A percentile compares a stretch with the other conserved stretches of the same genome.
Conservation (phyloP, 2,329 filamentous ascomycete species). For the Eutypa lata region DNA sequence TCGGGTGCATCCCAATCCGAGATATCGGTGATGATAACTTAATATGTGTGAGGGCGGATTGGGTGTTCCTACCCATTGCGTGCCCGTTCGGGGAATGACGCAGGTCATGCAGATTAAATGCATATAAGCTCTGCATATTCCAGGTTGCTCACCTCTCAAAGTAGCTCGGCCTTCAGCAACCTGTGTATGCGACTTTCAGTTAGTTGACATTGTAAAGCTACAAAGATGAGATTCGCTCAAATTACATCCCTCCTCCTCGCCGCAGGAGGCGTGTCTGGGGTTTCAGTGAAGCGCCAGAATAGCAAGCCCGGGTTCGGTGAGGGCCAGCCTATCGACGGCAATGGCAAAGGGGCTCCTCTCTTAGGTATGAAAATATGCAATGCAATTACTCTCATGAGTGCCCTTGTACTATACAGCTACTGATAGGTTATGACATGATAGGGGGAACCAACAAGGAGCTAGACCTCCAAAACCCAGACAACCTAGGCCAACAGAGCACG, state of each 20-base stretch:
- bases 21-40: background rate
- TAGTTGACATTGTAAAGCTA: background rate
- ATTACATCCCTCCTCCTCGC: slow-evolving; percentile 16
- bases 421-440: slow-evolving; percentile 23
- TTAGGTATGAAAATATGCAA: slow-evolving; percentile 41
- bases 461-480: slow-evolving; percentile 62
- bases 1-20: background rate
- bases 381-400: no score
- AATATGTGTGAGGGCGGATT: background rate
- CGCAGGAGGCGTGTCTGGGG: slow-evolving; percentile 12
- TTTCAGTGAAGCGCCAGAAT: slow-evolving; percentile 21
- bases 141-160: background rate
- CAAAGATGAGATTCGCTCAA: slow-evolving; percentile 18
- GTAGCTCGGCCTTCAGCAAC: background rate
- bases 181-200: background rate
- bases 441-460: slow-evolving; percentile 62
- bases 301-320: slow-evolving; percentile 37
- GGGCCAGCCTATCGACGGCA: slow-evolving; percentile 54
- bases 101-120: background rate
- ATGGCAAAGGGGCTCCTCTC: slow-evolving; percentile 57
- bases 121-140: background rate
- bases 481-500: slow-evolving; percentile 58
- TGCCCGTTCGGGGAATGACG: background rate
- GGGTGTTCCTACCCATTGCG: background rate
- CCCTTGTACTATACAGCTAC: background rate